phyloP scores from a whole-genome alignment of 129 eudicot genomes.

The Ambrosia trifida region DNA sequence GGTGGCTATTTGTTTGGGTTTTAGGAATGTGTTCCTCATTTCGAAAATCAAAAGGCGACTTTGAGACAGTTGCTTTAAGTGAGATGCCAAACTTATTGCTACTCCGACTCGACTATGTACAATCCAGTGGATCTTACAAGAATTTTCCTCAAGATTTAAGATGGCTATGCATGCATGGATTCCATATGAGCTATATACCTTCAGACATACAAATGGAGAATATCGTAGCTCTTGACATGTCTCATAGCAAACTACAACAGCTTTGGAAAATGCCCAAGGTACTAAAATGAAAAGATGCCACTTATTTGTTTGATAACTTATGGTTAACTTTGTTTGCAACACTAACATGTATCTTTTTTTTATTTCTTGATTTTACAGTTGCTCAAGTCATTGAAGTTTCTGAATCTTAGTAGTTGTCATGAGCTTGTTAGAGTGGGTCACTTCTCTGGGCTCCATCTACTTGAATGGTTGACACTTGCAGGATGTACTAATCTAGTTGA shows the following conservation, averaged over 20 bases:
- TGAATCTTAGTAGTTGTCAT: constrained; percentile 16
- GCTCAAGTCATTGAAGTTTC: constrained; percentile 30
- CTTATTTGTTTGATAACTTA: not conserved
- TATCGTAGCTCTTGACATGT: too few species aligned
- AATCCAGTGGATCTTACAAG: constrained; percentile 23
- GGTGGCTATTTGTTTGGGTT: too few species aligned
- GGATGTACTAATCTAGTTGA: constrained; percentile 15
- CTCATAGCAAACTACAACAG: constrained; percentile 14
- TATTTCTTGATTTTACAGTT: constrained; percentile 3
- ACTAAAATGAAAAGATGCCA: not conserved
- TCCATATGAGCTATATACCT: constrained; percentile 26
- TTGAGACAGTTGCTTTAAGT: too few species aligned
- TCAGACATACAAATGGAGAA: constrained; percentile 16
- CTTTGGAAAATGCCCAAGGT: constrained; percentile 28
- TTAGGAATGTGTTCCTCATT: too few species aligned
- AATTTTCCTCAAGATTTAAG: constrained; percentile 22
- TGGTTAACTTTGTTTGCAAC: too few species aligned
- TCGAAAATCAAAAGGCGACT: too few species aligned
- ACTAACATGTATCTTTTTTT: not conserved
- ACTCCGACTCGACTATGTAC: constrained; percentile 31
- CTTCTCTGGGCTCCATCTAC: constrained; percentile 27
- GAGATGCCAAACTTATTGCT: too few species aligned
- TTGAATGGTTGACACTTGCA: constrained; percentile 18
- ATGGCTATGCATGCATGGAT: constrained; percentile 36
- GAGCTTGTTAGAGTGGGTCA: too few species aligned